phyloP scores from a whole-genome alignment of 2,329 filamentous ascomycete genomes.

The Pseudogymnoascus destructans region DNA sequence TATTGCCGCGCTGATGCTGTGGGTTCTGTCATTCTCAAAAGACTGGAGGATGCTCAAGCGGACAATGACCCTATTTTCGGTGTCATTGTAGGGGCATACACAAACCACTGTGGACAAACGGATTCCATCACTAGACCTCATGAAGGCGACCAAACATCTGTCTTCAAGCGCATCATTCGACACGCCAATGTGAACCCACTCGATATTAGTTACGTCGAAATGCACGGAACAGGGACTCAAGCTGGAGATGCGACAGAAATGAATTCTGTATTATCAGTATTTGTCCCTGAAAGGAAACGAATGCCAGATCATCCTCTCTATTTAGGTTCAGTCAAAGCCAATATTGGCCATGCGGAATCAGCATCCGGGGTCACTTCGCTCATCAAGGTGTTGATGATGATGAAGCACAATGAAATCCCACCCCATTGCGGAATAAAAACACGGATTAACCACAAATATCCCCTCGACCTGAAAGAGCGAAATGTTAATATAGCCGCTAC shows the following conservation, averaged over 20 bases:
- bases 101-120: conserved; percentile 67
- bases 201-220: conserved; percentile 69
- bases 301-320: conserved; percentile 38
- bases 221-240: conserved; percentile 77
- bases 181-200: conserved; percentile 51
- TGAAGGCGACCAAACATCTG: conserved; percentile 55
- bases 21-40: conserved; percentile 34
- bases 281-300: conserved; percentile 28
- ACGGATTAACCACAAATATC: conserved; percentile 23
- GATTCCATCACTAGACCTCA: conserved; percentile 73
- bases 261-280: conserved; percentile 24
- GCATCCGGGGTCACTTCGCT: conserved; percentile 20
- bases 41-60: conserved; percentile 31
- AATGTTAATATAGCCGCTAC: conserved; percentile 18
- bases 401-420: conserved; percentile 20
- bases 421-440: conserved; percentile 21
- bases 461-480: conserved; percentile 27
- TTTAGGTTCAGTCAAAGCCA: conserved; percentile 18
- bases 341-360: conserved; percentile 19
- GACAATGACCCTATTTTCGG: conserved; percentile 35
- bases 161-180: conserved; percentile 55
- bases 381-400: conserved; percentile 23
- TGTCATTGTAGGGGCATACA: conserved; percentile 53
- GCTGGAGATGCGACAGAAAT: conserved; percentile 71
- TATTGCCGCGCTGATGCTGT: conserved; percentile 37